Conservation (phyloP, 768 basidiomycete species). For the Russula ochroleuca region DNA sequence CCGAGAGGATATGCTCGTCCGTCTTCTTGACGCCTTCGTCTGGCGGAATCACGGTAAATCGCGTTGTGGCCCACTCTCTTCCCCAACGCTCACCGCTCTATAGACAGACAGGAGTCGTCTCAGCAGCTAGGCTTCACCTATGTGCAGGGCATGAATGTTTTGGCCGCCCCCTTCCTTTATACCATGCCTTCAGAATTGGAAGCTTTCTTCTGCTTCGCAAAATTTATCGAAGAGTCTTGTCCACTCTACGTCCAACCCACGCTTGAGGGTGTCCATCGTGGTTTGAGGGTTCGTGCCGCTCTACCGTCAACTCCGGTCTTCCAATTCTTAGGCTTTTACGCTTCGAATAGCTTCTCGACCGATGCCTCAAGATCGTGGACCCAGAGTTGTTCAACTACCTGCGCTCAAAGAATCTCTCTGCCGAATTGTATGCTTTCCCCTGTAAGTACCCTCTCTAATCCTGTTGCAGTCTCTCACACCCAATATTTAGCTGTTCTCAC, state of each 20-base stretch:
- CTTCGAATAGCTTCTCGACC: conserved; percentile 73
- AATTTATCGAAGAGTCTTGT: conserved; percentile 92
- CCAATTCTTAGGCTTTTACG: not conserved
- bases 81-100: conserved; percentile 6
- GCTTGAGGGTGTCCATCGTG: conserved; percentile 90
- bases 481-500: conserved; percentile 74
- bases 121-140: conserved; percentile 89
- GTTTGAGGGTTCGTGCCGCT: conserved; percentile 65
- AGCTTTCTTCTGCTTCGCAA: conserved; percentile 94
- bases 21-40: conserved; percentile 95
- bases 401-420: conserved; percentile 85
- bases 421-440: conserved; percentile 96
- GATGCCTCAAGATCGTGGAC: conserved; percentile 89
- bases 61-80: not conserved
- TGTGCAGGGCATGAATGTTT: conserved; percentile 99
- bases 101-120: conserved; percentile 65
- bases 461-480: conserved; percentile 7
- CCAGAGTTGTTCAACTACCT: conserved; percentile 77
- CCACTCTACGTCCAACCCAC: conserved; percentile 98
- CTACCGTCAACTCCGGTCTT: not conserved
- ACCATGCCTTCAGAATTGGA: conserved; percentile 98
- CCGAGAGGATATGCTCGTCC: conserved; percentile 93
- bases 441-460: conserved; percentile 49
- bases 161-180: conserved; percentile 96
- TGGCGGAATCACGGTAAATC: conserved; percentile 84